These are phyloP conservation scores for Ascoidea asiatica DNA, from an alignment of 805 yeast genomes.

Conservation along the genomic window DNA sequence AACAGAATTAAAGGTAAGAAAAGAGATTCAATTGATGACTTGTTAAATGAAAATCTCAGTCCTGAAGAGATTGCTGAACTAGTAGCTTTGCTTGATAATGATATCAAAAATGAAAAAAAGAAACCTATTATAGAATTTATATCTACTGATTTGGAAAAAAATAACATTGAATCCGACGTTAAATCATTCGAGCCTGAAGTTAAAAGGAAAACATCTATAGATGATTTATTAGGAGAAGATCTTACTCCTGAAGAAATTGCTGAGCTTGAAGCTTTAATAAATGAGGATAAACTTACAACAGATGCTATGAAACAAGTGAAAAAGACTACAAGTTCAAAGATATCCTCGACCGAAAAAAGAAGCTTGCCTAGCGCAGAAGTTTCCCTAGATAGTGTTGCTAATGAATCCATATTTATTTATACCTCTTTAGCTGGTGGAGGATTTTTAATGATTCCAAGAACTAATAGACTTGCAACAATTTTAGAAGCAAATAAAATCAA, in stretches of 20 bases:
- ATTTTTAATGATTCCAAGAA: slow-evolving; percentile 62
- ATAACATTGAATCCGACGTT: slow-evolving; percentile 6
- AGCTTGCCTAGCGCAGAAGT: too few species aligned
- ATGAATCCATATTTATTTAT: slow-evolving; percentile 40
- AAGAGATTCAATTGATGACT: background rate
- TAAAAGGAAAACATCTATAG: slow-evolving; percentile 4
- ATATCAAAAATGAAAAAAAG: too few species aligned
- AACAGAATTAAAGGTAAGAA: too few species aligned
- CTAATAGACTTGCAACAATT: slow-evolving; percentile 64
- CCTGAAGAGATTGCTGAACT: too few species aligned
- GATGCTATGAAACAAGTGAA: slow-evolving; percentile 1
- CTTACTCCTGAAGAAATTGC: slow-evolving; percentile 4
- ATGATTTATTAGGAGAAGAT: background rate
- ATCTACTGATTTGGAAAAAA: too few species aligned
- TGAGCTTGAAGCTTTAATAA: background rate
- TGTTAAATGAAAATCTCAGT: background rate
- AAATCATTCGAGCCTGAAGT: slow-evolving; percentile 7
- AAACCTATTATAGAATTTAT: too few species aligned
- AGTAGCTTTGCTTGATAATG: too few species aligned
- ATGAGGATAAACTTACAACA: background rate
- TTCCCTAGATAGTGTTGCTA: too few species aligned
- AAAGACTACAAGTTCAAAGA: slow-evolving; percentile 3
- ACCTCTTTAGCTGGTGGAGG: slow-evolving; percentile 85
- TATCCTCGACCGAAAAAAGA: background rate
- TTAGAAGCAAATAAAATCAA: slow-evolving; percentile 59